Evolutionary conservation across 2,329 filamentous ascomycete species (phyloP).

Genomic region (Calonectria hongkongensis): DNA sequence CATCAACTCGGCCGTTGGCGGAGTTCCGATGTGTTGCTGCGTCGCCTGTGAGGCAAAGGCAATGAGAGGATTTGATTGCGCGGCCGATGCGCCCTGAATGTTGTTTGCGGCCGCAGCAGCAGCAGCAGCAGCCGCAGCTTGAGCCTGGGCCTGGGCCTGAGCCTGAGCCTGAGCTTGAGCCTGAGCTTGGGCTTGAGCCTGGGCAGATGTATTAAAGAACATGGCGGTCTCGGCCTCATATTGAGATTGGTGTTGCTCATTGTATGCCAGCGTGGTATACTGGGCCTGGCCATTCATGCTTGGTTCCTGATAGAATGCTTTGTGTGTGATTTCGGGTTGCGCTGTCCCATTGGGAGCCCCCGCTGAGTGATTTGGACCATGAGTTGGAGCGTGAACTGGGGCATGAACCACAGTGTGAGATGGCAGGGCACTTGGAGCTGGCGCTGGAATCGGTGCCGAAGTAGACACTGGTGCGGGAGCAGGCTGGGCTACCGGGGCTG

Average conservation of each 20-base stretch:
- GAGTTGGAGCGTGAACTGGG: conserved; percentile 1
- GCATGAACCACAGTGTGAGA: conserved; percentile 12
- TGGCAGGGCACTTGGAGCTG: neutral
- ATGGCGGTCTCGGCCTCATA: conserved; percentile 56
- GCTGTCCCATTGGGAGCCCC: conserved; percentile 37
- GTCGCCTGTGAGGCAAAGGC: conserved; percentile 63
- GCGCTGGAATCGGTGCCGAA: conserved; percentile 2
- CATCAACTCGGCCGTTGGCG: conserved; percentile 56
- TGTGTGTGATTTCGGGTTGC: conserved; percentile 49
- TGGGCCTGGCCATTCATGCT: conserved; percentile 53
- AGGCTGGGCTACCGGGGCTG: conserved; percentile 17
- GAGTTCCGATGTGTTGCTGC: conserved; percentile 58
- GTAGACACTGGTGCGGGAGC: conserved; percentile 23
- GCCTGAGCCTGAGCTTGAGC: neutral
- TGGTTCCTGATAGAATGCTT: conserved; percentile 56
- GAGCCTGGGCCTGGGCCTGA: conserved; percentile 40
- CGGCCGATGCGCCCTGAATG: conserved; percentile 48
- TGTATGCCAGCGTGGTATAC: conserved; percentile 58
- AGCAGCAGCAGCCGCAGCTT: conserved; percentile 43
- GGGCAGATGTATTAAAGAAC: conserved; percentile 54
- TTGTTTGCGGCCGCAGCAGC: conserved; percentile 48
- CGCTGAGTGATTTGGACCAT: neutral
- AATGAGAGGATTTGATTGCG: conserved; percentile 61
- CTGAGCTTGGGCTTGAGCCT: conserved; percentile 37
- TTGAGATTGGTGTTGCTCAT: conserved; percentile 52